phyloP scores from a whole-genome alignment of 2,329 filamentous ascomycete genomes.

The Penicillium sumatraense region DNA sequence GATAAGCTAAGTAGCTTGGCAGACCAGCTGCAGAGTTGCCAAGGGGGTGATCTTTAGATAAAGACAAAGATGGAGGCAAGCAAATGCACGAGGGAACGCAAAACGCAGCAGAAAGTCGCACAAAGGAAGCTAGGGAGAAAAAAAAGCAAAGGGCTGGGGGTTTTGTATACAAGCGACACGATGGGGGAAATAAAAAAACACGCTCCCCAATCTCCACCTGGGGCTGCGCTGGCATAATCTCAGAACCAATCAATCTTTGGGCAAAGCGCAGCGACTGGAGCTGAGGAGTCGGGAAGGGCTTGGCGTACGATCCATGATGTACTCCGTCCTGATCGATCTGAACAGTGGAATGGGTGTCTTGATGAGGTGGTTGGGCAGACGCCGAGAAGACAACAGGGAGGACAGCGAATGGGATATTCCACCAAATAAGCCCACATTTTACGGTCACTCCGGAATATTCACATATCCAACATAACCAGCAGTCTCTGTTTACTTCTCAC shows the following conservation, averaged over 20 bases:
- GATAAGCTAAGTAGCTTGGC: neutral
- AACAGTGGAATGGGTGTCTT: neutral
- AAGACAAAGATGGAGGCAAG: no score
- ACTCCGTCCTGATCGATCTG: neutral
- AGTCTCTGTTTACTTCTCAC: neutral
- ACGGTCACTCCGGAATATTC: no score
- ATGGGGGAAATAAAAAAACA: neutral
- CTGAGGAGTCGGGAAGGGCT: constrained; percentile 9
- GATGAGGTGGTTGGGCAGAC: neutral
- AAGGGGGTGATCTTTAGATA: neutral
- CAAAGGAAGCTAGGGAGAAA: neutral
- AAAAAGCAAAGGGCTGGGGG: constrained; percentile 5
- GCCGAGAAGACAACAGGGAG: no score
- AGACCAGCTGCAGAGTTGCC: constrained; percentile 1
- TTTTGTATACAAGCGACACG: constrained; percentile 6
- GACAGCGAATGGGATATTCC: no score
- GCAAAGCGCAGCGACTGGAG: constrained; percentile 3
- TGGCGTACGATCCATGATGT: constrained; percentile 8
- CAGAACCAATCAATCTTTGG: constrained; percentile 8
- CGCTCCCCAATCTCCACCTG: neutral
- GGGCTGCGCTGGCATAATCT: constrained; percentile 7
- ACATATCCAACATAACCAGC: no score
- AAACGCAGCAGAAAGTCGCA: neutral
- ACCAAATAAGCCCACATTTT: no score
- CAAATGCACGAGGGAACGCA: no score